Conservation (phyloP, 2,329 filamentous ascomycete genomes). For the Graphilbum sp. region DNA sequence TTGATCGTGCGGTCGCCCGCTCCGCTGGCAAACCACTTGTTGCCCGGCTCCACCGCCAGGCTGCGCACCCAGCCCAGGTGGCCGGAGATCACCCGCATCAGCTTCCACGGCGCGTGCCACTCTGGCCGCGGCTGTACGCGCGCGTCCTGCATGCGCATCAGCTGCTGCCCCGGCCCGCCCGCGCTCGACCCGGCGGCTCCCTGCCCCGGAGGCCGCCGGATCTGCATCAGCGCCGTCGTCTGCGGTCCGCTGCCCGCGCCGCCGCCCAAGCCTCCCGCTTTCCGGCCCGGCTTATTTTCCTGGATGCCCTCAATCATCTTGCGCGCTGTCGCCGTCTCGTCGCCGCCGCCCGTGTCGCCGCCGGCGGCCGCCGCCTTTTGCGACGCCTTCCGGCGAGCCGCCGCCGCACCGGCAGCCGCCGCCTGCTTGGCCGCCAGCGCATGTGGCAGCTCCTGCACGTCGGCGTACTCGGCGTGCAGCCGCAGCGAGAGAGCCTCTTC, state of each 20-base stretch:
- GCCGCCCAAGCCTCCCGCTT: slow-evolving; percentile 6
- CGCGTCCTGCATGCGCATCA: slow-evolving; percentile 16
- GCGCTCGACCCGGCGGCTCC: slow-evolving; percentile 4
- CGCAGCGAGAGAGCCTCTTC: slow-evolving; percentile 34
- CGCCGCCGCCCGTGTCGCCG: slow-evolving; percentile 14
- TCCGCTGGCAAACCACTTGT: slow-evolving; percentile 94
- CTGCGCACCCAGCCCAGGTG: slow-evolving; percentile 89
- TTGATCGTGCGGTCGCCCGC: slow-evolving; percentile 95
- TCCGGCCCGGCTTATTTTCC: slow-evolving; percentile 19
- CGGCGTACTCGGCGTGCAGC: slow-evolving; percentile 58
- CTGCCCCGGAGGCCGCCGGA: slow-evolving; percentile 12
- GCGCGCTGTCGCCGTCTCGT: slow-evolving; percentile 29
- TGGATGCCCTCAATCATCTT: slow-evolving; percentile 52
- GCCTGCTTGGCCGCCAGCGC: slow-evolving; percentile 68
- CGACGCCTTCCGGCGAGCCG: slow-evolving; percentile 24
- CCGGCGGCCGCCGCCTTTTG: slow-evolving; percentile 24
- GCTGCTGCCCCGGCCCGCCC: slow-evolving; percentile 19
- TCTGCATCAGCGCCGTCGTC: slow-evolving; percentile 21
- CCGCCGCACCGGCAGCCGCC: slow-evolving; percentile 39
- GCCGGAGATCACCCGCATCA: slow-evolving; percentile 93
- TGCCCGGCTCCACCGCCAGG: slow-evolving; percentile 84
- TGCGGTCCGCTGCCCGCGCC: slow-evolving; percentile 9
- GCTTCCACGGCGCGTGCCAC: slow-evolving; percentile 97
- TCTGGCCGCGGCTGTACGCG: slow-evolving; percentile 51
- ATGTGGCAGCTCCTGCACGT: slow-evolving; percentile 61